Base-by-base conservation (phyloP, 2,329 filamentous ascomycete species). In the Purpureocillium takamizusanense region DNA sequence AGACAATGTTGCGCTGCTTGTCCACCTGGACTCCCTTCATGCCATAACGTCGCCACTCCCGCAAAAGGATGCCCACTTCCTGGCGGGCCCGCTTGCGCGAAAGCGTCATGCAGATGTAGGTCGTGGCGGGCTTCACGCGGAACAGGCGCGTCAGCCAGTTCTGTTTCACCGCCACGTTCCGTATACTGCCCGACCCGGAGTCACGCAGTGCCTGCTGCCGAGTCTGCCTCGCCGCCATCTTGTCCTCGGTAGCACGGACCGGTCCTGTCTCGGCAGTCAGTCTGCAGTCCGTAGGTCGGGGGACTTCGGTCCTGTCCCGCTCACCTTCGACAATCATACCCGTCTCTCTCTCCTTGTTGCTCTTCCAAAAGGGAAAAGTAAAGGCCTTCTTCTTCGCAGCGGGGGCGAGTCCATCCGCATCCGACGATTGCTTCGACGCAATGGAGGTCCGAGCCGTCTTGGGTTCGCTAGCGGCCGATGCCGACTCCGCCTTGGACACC, bases 121-220 rank as follows among this genome's bases (percentile, higher is more conserved):
- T 77, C 13, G 70, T 81, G 1, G 82, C 85, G 2, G 90, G 90
- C 57, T 92, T 95, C 54, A 95, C 82, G 39, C 87, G 79, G 65
- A 97, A 86, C 33, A 97, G 77, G 13, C 86, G 83, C 23, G 86
- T 83, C 38, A 97, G 75, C 89, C 90, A 95, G 49, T 83, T 94
- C 53, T 87, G 81, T 54, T 79, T 81, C 23, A 78, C 73, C 44
- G 78, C 79, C 51, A 75, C 83, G 60, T 71, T 72, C 40, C 72
- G 71, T 44, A 62, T 63, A 23, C 52, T 49, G 14, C 59, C 58
- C 42, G 56, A 58, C 23, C 59, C 56, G 25, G 59, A 60, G 21
- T 60, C 60, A 15, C 56, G 52, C 43, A 61, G 54, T 31, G 40
- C 44, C 23, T 25, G 14, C 31, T 38, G 25, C 10, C 33, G 32